Evolutionary conservation across 129 eudicot genomes (phyloP).

Genomic region (Erigeron canadensis): DNA sequence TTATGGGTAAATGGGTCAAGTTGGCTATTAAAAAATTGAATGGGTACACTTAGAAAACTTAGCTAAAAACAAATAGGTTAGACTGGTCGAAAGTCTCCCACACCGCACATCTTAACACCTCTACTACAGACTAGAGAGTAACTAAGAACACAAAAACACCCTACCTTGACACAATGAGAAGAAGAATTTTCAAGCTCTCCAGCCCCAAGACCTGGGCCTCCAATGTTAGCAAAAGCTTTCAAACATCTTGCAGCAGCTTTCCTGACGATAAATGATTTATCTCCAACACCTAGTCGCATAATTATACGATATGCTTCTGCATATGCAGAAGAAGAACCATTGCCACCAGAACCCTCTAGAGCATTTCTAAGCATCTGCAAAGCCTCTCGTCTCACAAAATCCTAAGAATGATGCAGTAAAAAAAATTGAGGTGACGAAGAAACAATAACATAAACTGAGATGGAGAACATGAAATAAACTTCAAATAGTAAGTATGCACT

Average conservation of each 20-base stretch:
- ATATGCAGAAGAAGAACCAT: conserved; percentile 75
- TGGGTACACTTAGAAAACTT: not conserved
- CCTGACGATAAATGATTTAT: conserved; percentile 81
- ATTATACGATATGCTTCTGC: conserved; percentile 77
- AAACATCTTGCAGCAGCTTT: conserved; percentile 99
- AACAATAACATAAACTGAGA: not conserved
- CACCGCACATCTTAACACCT: not conserved
- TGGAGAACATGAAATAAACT: not conserved
- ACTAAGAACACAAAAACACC: conserved; percentile 12
- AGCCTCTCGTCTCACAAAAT: conserved; percentile 93
- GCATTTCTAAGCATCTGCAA: conserved; percentile 87
- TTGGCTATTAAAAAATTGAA: not conserved
- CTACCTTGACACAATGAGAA: conserved; percentile 79
- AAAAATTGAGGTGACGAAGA: conserved; percentile 12
- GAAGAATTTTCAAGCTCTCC: conserved; percentile 80
- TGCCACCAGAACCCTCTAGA: conserved; percentile 86
- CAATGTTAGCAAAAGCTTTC: conserved; percentile 82
- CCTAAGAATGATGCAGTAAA: conserved; percentile 51
- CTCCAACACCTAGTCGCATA: conserved; percentile 69
- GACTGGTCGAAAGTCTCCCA: conserved; percentile 2
- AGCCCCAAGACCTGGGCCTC: conserved; percentile 91
- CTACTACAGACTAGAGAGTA: not conserved
- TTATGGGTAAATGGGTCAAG: not conserved
- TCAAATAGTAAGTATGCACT: conserved; percentile 15
- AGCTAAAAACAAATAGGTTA: not conserved